Percentiles rank a stretch among this genome's conserved stretches.
These are phyloP conservation scores for Backusella liffmaniae DNA, from an alignment of 192 early-diverging fungal species.

Conservation along the genomic window DNA sequence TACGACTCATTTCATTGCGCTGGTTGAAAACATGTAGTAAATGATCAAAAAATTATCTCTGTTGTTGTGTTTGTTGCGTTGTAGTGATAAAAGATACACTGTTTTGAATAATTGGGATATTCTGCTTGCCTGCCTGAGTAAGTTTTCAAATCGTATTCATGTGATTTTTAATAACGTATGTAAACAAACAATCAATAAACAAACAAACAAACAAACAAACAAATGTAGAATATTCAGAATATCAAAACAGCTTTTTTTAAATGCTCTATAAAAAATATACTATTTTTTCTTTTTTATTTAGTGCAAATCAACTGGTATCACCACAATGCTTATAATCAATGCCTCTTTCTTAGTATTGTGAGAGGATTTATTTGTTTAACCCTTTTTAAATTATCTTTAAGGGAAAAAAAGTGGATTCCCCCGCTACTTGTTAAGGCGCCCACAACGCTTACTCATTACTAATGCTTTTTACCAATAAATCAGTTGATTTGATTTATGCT, in stretches of 20 bases:
- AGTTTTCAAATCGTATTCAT: not conserved
- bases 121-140: not conserved
- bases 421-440: not conserved
- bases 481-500: not conserved
- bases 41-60: not conserved
- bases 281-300: not conserved
- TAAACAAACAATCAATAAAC: not conserved
- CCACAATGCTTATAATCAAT: not conserved
- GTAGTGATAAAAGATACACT: not conserved
- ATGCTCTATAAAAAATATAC: not conserved
- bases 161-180: not conserved
- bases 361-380: not conserved
- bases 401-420: not conserved
- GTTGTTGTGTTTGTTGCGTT: not conserved
- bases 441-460: not conserved
- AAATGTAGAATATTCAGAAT: no score
- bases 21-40: not conserved
- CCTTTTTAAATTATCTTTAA: not conserved
- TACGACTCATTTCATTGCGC: not conserved
- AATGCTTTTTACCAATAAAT: not conserved
- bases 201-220: not conserved
- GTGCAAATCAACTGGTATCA: not conserved
- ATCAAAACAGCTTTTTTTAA: no score
- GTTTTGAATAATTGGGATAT: no score
- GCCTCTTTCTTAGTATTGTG: not conserved